Conservation (phyloP, 108 stramenopile genomes). For the Skeletonema menzelii region DNA sequence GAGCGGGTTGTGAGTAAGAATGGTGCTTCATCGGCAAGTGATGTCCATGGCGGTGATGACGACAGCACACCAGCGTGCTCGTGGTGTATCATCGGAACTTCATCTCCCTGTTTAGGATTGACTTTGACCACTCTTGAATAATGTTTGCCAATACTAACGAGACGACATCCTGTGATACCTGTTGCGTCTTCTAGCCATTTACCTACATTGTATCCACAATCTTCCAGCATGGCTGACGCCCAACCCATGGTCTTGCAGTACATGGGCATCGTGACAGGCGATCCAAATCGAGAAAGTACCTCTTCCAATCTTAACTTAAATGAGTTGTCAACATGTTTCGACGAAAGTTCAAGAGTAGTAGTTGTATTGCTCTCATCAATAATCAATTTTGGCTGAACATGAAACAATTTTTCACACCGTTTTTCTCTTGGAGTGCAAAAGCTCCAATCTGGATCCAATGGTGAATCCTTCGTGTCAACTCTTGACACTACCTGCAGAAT, state of each 20-base stretch:
- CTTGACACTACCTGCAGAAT: conserved; percentile 41
- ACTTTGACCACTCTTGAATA: conserved; percentile 24
- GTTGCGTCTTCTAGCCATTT: conserved; percentile 38
- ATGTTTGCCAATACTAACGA: conserved; percentile 22
- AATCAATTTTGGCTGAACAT: conserved; percentile 20
- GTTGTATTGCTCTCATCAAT: background rate
- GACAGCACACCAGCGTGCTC: no score
- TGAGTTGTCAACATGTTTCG: background rate
- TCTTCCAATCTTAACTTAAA: conserved; percentile 5
- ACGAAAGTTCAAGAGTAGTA: background rate
- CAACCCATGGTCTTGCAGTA: conserved; percentile 2
- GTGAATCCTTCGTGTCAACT: conserved; percentile 4
- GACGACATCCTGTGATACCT: conserved; percentile 22
- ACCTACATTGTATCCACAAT: conserved; percentile 37
- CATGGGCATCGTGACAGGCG: background rate
- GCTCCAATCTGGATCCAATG: background rate
- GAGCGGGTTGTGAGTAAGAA: conserved; percentile 30
- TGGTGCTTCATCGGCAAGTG: conserved; percentile 53
- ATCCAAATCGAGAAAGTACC: background rate
- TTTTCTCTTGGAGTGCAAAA: conserved; percentile 46
- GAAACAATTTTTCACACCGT: conserved; percentile 39
- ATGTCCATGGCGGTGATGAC: conserved; percentile 15
- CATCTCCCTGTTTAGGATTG: conserved; percentile 44
- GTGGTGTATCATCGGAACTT: background rate
- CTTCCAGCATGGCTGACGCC: conserved; percentile 12